Evolutionary conservation across 257 asterid species (phyloP).

Genomic region (Gardenia jasminoides): DNA sequence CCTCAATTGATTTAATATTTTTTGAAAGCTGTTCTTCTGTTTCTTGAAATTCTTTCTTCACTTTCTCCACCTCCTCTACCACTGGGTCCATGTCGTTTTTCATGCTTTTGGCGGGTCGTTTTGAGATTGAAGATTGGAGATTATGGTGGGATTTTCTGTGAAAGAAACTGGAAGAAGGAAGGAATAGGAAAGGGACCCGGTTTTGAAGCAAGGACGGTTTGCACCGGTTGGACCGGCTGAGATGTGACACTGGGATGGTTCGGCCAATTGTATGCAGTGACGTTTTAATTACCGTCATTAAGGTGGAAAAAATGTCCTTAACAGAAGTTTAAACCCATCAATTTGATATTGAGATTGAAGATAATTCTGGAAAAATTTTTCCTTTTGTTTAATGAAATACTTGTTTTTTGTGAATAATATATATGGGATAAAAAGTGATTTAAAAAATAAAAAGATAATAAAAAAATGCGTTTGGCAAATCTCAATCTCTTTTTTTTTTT

Average conservation of each 20-base stretch:
- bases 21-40: slow-evolving; percentile 39
- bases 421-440: too few species aligned
- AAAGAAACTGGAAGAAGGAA: not conserved
- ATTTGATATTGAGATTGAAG: too few species aligned
- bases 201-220: too few species aligned
- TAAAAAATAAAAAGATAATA: too few species aligned
- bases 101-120: not conserved
- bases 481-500: too few species aligned
- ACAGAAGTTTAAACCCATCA: too few species aligned
- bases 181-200: not conserved
- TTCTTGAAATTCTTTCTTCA: slow-evolving; percentile 55
- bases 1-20: slow-evolving; percentile 56
- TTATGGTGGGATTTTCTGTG: not conserved
- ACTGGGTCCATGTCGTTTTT: slow-evolving; percentile 60
- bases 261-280: not conserved
- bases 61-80: slow-evolving; percentile 63
- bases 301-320: too few species aligned
- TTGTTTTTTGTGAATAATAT: too few species aligned
- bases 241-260: not conserved
- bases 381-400: too few species aligned
- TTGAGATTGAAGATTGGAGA: not conserved
- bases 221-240: not conserved
- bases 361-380: too few species aligned
- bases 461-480: too few species aligned
- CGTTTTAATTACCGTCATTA: too few species aligned